Evolutionary conservation across 805 yeast genomes (phyloP), one percentile per base, ranked within the genome.

Genomic region (Yamadazyma laniorum): DNA sequence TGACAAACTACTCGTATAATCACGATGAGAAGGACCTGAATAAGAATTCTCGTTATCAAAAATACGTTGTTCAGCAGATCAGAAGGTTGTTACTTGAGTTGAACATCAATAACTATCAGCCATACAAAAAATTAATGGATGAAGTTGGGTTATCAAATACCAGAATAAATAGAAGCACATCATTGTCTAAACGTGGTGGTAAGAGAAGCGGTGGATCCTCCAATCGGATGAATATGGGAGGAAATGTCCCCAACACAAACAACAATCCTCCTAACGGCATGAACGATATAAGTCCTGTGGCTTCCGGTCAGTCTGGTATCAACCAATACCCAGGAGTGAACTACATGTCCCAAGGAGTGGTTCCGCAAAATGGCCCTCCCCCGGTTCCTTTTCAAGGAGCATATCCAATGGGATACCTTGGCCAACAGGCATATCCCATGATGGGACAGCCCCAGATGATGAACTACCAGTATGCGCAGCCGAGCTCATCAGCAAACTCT

Each of bases 81-180:
- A 75, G 87, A 44, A 65, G 73, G 32, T 75, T 81, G 5, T 64
- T 90, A 40, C 62, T 79, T 29, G 84, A 82, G 33, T 59, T 75
- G 51, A 78, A 77, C 41, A 70, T 82, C 26, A 51, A 67, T 31
- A 65, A 74, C 19, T 67, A 63, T 35, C 95, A 85, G 56, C 85
- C 84, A 25, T 86, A 87, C 61, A 85, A 86, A 55, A 79, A 95
- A 47, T 68, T 93, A 40, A 76, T 90, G 74, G 98, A 91, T 50
- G 98, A 91, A 59, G 91, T 89, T 45, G 97, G 97, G 3, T 65
- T 90, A 27, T 57, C 70, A 7, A 58, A 56, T 39, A 56, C 57
- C 32, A 50, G 70, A 34, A 45, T 65, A 30, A 56, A 56, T 34
- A 49, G 68, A 32, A 46, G 59, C 8, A 18, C 50, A 3, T 52